These are phyloP conservation scores for Aeschynomene evenia DNA, from an alignment of 306 rosid species.

Conservation along the genomic window DNA sequence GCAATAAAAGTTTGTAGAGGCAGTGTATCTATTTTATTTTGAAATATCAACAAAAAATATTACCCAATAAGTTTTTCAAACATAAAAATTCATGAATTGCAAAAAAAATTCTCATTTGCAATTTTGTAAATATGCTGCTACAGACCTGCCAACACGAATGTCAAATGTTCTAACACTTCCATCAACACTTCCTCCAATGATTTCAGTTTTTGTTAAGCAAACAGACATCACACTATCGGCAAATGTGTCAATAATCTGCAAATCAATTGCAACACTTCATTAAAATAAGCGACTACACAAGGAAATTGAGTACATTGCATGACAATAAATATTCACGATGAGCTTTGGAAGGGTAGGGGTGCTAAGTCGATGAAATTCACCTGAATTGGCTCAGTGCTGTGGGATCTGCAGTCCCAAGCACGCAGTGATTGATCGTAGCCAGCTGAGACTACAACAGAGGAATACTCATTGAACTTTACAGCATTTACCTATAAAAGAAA, in stretches of 20 bases:
- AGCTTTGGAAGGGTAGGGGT: too few relatives aligned
- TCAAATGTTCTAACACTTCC: slow-evolving; percentile 93
- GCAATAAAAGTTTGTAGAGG: not conserved
- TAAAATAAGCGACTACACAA: slow-evolving; percentile 22
- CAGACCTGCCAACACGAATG: slow-evolving; percentile 80
- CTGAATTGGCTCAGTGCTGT: slow-evolving; percentile 85
- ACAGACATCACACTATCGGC: slow-evolving; percentile 90
- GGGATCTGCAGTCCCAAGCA: slow-evolving; percentile 96
- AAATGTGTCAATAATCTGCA: slow-evolving; percentile 84
- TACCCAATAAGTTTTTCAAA: not conserved
- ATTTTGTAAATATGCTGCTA: not conserved
- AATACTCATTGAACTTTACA: slow-evolving; percentile 75
- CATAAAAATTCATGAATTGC: not conserved
- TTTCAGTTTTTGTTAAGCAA: slow-evolving; percentile 77
- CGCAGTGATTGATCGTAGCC: slow-evolving; percentile 93
- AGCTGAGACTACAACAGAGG: slow-evolving; percentile 83
- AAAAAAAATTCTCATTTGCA: not conserved
- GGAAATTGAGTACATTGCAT: not conserved
- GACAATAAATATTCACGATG: not conserved
- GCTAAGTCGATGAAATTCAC: slow-evolving; percentile 34
- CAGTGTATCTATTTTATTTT: not conserved
- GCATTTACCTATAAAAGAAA: slow-evolving; percentile 63
- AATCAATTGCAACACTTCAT: slow-evolving; percentile 26
- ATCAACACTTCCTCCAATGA: slow-evolving; percentile 93
- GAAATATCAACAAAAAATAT: not conserved